Evolutionary conservation across 1,139 yeast genomes (phyloP).

Genomic region (Suhomyces choctaworum): DNA sequence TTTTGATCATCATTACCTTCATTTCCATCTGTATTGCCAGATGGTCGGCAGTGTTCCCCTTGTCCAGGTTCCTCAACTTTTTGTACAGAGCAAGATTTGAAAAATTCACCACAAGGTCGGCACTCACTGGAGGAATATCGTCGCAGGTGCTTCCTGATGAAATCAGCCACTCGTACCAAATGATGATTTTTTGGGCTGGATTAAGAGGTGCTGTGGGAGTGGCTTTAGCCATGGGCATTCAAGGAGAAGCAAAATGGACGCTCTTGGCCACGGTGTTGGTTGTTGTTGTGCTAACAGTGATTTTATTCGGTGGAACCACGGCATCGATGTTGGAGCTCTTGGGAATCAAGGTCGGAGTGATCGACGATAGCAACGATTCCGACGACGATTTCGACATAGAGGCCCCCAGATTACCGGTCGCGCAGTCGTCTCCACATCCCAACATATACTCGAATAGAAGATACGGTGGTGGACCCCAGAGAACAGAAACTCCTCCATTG

Average conservation of each 20-base stretch:
- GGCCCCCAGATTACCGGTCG: slow-evolving; percentile 53
- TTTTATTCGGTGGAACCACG: slow-evolving; percentile 96
- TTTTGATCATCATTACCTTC: slow-evolving; percentile 86
- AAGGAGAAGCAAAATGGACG: slow-evolving; percentile 90
- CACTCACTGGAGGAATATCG: slow-evolving; percentile 42
- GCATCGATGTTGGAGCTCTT: slow-evolving; percentile 96
- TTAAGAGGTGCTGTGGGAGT: slow-evolving; percentile 99
- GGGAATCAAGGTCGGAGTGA: slow-evolving; percentile 89
- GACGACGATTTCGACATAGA: slow-evolving; percentile 97
- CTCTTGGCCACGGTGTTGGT: slow-evolving; percentile 92
- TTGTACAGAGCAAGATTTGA: slow-evolving; percentile 59
- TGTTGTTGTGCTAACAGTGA: slow-evolving; percentile 94
- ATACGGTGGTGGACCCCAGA: slow-evolving; percentile 16
- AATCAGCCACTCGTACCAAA: slow-evolving; percentile 92
- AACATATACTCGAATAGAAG: slow-evolving; percentile 37
- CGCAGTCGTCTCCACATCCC: slow-evolving; percentile 18
- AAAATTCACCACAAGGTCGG: slow-evolving; percentile 34
- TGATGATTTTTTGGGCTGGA: slow-evolving; percentile 99
- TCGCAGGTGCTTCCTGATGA: slow-evolving; percentile 68
- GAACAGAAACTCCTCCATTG: slow-evolving; percentile 13
- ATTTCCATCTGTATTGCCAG: slow-evolving; percentile 91
- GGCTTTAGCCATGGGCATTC: slow-evolving; percentile 95
- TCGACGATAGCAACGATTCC: slow-evolving; percentile 69
- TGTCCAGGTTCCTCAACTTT: slow-evolving; percentile 82
- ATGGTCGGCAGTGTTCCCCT: slow-evolving; percentile 97